Conservation (phyloP, 345 rosid genomes). For the Angophora floribunda region DNA sequence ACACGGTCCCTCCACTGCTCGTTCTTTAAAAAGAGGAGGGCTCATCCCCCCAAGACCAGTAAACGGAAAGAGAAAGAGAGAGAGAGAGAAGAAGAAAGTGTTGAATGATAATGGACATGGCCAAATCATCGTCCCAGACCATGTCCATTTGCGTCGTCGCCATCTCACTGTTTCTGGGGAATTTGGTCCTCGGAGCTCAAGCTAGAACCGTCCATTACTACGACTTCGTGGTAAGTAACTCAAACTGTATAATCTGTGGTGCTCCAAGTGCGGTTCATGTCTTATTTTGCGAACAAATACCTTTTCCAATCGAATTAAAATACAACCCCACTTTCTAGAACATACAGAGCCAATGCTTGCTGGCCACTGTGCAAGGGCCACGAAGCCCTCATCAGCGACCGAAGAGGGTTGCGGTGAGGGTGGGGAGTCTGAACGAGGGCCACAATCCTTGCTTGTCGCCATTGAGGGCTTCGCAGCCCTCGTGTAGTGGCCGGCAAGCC, state of each 20-base stretch:
- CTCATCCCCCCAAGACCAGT: neutral
- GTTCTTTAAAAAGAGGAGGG: neutral
- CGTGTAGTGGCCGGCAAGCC: too few relatives aligned
- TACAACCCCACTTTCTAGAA: neutral
- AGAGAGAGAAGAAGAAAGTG: neutral
- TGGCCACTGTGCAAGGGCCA: too few relatives aligned
- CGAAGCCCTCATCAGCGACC: too few relatives aligned
- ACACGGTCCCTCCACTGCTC: neutral
- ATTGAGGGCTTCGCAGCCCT: too few relatives aligned
- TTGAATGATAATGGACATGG: neutral
- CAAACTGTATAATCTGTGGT: neutral
- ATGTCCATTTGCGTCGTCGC: neutral
- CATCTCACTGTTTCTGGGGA: neutral
- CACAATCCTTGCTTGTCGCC: too few relatives aligned
- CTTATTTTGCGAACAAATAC: neutral
- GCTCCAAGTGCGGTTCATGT: neutral
- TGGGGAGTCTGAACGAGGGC: too few relatives aligned
- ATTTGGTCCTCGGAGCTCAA: neutral
- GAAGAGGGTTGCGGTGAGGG: too few relatives aligned
- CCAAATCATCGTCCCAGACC: neutral
- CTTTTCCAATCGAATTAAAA: too few relatives aligned
- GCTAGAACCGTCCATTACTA: neutral
- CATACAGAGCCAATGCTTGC: neutral
- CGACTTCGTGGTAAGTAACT: neutral
- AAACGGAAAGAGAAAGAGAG: neutral